A percentile compares a stretch with the other conserved stretches of the same genome.
These are phyloP conservation scores for Hymenoscyphus fructigenus DNA, from an alignment of 2,329 filamentous ascomycete genomes.

Conservation along the genomic window DNA sequence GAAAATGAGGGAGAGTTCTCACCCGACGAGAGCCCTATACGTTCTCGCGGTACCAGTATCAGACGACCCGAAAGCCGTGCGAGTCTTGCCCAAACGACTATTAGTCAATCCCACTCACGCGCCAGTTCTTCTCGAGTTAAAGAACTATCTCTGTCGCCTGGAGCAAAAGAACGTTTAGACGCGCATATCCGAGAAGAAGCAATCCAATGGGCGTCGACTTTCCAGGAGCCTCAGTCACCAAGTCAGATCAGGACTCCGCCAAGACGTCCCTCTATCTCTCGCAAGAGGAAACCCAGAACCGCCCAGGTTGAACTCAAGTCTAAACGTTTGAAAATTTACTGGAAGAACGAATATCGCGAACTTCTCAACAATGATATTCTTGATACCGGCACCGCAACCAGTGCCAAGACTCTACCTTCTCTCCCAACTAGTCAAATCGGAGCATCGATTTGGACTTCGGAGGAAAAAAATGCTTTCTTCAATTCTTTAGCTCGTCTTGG, in stretches of 20 bases:
- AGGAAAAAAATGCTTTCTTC: slow-evolving; percentile 73
- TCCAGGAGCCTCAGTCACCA: slow-evolving; percentile 25
- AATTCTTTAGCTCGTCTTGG: slow-evolving; percentile 63
- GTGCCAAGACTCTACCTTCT: slow-evolving; percentile 32
- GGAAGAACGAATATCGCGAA: slow-evolving; percentile 49
- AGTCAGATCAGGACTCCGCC: slow-evolving; percentile 28
- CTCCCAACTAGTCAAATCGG: slow-evolving; percentile 61
- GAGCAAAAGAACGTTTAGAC: neutral
- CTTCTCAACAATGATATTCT: slow-evolving; percentile 57
- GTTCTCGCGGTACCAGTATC: slow-evolving; percentile 11
- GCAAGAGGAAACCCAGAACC: slow-evolving; percentile 27
- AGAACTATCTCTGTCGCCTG: neutral
- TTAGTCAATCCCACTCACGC: neutral
- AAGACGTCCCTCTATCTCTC: slow-evolving; percentile 11
- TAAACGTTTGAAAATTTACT: slow-evolving; percentile 41
- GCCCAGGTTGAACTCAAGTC: slow-evolving; percentile 22
- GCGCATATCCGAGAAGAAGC: slow-evolving; percentile 24
- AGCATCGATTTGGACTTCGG: slow-evolving; percentile 64
- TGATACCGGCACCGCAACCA: slow-evolving; percentile 44
- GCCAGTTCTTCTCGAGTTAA: neutral
- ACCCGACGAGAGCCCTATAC: slow-evolving; percentile 14
- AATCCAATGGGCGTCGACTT: slow-evolving; percentile 31
- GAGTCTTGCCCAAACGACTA: neutral
- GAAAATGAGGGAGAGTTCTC: slow-evolving; percentile 19
- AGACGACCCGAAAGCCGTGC: slow-evolving; percentile 6